Evolutionary conservation across 148 eudicot genomes (phyloP).

Genomic region (Camellia sinensis): DNA sequence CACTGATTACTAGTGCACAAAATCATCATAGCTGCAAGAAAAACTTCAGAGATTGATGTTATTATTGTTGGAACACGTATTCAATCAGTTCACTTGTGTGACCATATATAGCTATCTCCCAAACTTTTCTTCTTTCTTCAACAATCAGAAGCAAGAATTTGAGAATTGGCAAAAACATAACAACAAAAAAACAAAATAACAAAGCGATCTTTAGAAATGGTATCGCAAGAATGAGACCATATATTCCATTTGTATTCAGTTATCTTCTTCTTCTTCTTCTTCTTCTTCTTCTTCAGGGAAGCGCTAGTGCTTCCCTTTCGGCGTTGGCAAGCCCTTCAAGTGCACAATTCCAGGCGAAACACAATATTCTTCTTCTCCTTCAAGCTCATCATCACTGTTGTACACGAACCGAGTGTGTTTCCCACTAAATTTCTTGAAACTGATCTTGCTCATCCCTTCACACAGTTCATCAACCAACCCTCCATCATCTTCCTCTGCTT

Average conservation of each 20-base stretch:
- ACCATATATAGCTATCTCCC: neutral
- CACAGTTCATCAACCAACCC: conserved; percentile 53
- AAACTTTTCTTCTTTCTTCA: neutral
- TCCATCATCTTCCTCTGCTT: conserved; percentile 11
- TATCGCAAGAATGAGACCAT: neutral
- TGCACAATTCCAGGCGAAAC: conserved; percentile 23
- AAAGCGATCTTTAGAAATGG: neutral
- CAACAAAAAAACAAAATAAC: neutral
- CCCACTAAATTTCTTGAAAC: conserved; percentile 38
- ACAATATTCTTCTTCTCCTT: conserved; percentile 33
- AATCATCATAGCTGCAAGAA: neutral
- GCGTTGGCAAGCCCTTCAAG: conserved; percentile 64
- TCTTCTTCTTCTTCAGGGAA: conserved; percentile 27
- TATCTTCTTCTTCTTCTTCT: conserved; percentile 18
- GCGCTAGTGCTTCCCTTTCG: conserved; percentile 65
- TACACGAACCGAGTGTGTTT: conserved; percentile 65
- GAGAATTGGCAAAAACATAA: neutral
- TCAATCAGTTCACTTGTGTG: conserved; percentile 12
- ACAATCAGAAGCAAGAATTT: neutral
- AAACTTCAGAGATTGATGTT: neutral
- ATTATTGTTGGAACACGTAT: neutral
- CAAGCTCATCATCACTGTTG: conserved; percentile 72
- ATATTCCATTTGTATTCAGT: neutral
- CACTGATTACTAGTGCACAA: neutral
- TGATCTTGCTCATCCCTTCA: conserved; percentile 55